These are phyloP conservation scores for Naganishia vishniacii DNA, from an alignment of 768 basidiomycete species.

Conservation along the genomic window DNA sequence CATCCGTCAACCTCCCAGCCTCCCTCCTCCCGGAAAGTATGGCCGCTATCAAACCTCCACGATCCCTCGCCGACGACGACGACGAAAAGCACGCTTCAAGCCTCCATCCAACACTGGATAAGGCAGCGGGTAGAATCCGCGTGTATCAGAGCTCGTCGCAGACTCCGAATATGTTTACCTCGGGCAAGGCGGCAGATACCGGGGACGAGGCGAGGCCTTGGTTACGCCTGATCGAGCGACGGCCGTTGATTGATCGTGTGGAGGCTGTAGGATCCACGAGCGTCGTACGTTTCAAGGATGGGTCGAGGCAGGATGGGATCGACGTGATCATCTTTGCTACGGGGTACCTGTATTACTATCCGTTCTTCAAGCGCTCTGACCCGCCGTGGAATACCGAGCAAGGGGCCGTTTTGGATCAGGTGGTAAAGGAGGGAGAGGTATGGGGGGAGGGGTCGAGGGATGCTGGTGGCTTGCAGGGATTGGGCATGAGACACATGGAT, in stretches of 20 bases:
- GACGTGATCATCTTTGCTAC: slow-evolving; percentile 50
- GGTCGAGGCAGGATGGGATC: slow-evolving; percentile 32
- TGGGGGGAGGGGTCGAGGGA: slow-evolving; percentile 27
- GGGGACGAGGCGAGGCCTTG: slow-evolving; percentile 35
- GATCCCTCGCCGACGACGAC: slow-evolving; percentile 29
- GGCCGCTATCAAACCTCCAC: neutral
- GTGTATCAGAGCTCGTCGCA: slow-evolving; percentile 38
- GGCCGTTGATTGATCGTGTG: slow-evolving; percentile 31
- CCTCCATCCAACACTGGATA: neutral
- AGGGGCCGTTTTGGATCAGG: slow-evolving; percentile 25
- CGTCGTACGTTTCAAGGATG: slow-evolving; percentile 41
- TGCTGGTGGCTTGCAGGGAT: slow-evolving; percentile 38
- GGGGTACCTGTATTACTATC: slow-evolving; percentile 49
- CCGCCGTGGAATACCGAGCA: slow-evolving; percentile 39
- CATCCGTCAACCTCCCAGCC: slow-evolving; percentile 22
- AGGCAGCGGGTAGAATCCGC: slow-evolving; percentile 29
- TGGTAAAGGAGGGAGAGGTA: slow-evolving; percentile 26
- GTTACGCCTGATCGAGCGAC: slow-evolving; percentile 29
- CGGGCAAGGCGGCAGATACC: neutral
- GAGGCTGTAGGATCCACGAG: slow-evolving; percentile 24
- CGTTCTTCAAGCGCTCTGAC: slow-evolving; percentile 42
- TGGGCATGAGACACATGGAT: slow-evolving; percentile 46
- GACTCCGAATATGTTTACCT: slow-evolving; percentile 20
- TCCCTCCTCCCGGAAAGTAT: slow-evolving; percentile 22
- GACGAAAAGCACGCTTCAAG: slow-evolving; percentile 1